phyloP scores from a whole-genome alignment of 176 grass and related monocot genomes.

The Cymbopogon citratus region DNA sequence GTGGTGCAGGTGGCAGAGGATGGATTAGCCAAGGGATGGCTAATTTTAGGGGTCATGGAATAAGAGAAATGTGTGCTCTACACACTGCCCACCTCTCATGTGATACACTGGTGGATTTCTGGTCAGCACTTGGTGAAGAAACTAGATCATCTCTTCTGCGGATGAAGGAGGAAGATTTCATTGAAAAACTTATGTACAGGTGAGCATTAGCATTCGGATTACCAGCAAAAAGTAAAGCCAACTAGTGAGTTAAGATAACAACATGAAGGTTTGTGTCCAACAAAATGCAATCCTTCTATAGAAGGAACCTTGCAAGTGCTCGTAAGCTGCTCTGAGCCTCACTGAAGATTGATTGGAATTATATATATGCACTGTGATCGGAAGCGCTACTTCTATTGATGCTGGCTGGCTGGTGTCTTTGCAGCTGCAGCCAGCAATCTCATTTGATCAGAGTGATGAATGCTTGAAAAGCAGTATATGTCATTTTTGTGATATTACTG shows the following conservation, averaged over 20 bases:
- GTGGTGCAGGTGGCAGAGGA: constrained; percentile 85
- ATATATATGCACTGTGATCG: neutral
- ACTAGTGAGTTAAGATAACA: constrained; percentile 15
- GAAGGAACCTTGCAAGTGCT: constrained; percentile 5
- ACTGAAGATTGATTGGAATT: neutral
- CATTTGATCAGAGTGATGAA: neutral
- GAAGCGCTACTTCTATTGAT: neutral
- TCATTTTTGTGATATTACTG: neutral
- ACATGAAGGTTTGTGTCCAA: constrained; percentile 14
- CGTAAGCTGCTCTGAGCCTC: neutral
- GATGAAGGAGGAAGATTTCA: constrained; percentile 99
- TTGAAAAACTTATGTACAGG: constrained; percentile 95
- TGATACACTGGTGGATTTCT: constrained; percentile 92
- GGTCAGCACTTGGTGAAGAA: constrained; percentile 84
- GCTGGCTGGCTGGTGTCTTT: neutral
- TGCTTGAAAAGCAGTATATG: neutral
- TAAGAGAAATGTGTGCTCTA: constrained; percentile 84
- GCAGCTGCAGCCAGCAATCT: neutral
- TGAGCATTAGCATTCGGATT: constrained; percentile 28
- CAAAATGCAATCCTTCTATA: constrained; percentile 6
- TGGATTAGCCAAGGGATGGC: constrained; percentile 92
- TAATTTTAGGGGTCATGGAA: constrained; percentile 75
- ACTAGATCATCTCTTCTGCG: constrained; percentile 80
- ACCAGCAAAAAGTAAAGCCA: neutral
- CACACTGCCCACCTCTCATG: constrained; percentile 89